phyloP scores from a whole-genome alignment of 2,329 filamentous ascomycete genomes.

The Onygena corvina region DNA sequence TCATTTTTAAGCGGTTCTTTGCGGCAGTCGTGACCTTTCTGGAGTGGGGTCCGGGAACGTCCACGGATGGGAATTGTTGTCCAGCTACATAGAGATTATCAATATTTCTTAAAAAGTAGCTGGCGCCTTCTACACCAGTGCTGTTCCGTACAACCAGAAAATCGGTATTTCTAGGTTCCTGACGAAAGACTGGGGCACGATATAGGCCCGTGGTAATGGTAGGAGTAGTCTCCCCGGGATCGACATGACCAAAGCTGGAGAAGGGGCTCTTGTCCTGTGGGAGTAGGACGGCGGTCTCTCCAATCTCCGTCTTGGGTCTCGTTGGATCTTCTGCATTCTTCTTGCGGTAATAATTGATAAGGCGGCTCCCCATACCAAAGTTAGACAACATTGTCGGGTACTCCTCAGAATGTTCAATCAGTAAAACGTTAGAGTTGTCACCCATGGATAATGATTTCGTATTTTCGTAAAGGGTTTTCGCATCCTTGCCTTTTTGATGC shows the following conservation, averaged over 20 bases:
- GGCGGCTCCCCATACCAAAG: constrained; percentile 90
- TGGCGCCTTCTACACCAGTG: constrained; percentile 63
- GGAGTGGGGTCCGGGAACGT: constrained; percentile 86
- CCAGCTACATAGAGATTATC: constrained; percentile 86
- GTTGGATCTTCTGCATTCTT: constrained; percentile 66
- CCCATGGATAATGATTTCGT: constrained; percentile 74
- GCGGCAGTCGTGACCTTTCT: constrained; percentile 92
- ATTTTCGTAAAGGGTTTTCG: constrained; percentile 63
- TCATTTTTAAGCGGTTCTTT: constrained; percentile 93
- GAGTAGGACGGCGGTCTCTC: constrained; percentile 75
- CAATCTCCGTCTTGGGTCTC: constrained; percentile 68
- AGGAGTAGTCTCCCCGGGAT: constrained; percentile 77
- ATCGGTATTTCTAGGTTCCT: constrained; percentile 63
- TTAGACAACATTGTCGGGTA: constrained; percentile 84
- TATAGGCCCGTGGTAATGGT: constrained; percentile 95
- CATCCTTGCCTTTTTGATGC: constrained; percentile 64
- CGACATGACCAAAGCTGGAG: constrained; percentile 84
- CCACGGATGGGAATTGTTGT: constrained; percentile 81
- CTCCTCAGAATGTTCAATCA: constrained; percentile 94
- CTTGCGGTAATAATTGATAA: constrained; percentile 93
- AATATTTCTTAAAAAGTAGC: constrained; percentile 75
- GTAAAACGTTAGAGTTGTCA: constrained; percentile 76
- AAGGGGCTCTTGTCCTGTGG: constrained; percentile 95
- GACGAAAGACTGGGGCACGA: constrained; percentile 83
- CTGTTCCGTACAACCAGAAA: constrained; percentile 76